phyloP scores from a whole-genome alignment of 2,329 filamentous ascomycete species.

The Tolypocladium sp. region DNA sequence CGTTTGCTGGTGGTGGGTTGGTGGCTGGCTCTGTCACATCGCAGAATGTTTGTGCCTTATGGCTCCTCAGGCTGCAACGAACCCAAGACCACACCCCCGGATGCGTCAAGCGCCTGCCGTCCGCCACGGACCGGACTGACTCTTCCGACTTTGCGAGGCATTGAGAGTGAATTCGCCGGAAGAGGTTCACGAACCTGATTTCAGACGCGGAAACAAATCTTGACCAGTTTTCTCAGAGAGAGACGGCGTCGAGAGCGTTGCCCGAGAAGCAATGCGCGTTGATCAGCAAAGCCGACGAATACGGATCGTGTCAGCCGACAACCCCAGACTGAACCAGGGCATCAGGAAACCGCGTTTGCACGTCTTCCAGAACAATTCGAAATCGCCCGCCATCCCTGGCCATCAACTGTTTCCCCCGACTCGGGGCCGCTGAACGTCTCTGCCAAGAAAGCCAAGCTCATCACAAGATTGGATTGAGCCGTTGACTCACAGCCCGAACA shows the following conservation, averaged over 20 bases:
- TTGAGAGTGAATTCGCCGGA: background rate
- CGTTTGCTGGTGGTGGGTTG: background rate
- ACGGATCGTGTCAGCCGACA: background rate
- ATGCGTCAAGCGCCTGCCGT: background rate
- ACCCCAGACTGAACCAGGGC: background rate
- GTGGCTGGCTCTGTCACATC: background rate
- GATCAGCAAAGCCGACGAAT: background rate
- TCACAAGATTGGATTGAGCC: background rate
- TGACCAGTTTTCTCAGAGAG: background rate
- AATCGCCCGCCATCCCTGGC: background rate
- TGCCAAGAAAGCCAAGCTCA: background rate
- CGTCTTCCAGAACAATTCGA: background rate
- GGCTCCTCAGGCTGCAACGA: background rate
- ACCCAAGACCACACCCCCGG: background rate
- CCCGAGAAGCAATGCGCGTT: background rate
- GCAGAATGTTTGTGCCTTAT: background rate
- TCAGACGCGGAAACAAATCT: background rate
- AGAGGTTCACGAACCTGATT: background rate
- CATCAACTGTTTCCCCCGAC: background rate
- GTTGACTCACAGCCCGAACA: background rate
- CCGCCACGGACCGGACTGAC: background rate
- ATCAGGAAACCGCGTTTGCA: background rate
- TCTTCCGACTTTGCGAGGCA: background rate
- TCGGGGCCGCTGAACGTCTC: background rate
- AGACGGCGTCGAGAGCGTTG: background rate